These are phyloP conservation scores for Puccinia polysora DNA, from an alignment of 1,284 basidiomycete species.

Conservation along the genomic window DNA sequence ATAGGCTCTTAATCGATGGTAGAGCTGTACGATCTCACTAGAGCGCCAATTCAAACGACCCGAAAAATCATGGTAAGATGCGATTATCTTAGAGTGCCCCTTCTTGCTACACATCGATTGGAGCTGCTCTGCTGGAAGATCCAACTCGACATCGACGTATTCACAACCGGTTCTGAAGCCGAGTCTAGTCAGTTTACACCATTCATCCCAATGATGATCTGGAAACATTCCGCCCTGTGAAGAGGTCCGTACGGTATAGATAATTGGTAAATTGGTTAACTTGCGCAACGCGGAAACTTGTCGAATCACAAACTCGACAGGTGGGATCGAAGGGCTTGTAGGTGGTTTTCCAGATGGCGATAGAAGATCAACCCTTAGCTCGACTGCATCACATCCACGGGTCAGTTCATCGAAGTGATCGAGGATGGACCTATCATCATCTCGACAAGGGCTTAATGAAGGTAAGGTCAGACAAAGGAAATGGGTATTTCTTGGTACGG, in stretches of 20 bases:
- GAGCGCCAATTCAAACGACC: constrained; percentile 79
- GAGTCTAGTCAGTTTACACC: constrained; percentile 70
- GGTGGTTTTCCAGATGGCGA: constrained; percentile 57
- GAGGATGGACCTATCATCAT: constrained; percentile 59
- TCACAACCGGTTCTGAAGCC: constrained; percentile 81
- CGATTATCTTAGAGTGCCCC: constrained; percentile 73
- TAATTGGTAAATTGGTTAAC: constrained; percentile 73
- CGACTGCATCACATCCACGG: constrained; percentile 84
- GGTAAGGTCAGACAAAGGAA: constrained; percentile 92
- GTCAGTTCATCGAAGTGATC: constrained; percentile 67
- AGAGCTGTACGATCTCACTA: constrained; percentile 60
- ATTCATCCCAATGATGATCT: constrained; percentile 63
- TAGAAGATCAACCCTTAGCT: constrained; percentile 87
- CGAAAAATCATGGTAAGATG: constrained; percentile 90
- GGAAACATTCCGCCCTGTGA: constrained; percentile 91
- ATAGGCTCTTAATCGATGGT: constrained; percentile 49
- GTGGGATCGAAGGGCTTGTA: constrained; percentile 62
- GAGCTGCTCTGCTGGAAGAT: constrained; percentile 65
- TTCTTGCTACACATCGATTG: constrained; percentile 63
- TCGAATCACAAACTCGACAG: constrained; percentile 68
- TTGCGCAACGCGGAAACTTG: constrained; percentile 78
- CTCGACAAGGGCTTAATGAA: constrained; percentile 59
- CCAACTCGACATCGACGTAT: constrained; percentile 87
- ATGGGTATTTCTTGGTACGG: constrained; percentile 63
- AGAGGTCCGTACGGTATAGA: constrained; percentile 83